These are phyloP conservation scores for Citrus glauca DNA, from an alignment of 345 rosid genomes.

Conservation along the genomic window DNA sequence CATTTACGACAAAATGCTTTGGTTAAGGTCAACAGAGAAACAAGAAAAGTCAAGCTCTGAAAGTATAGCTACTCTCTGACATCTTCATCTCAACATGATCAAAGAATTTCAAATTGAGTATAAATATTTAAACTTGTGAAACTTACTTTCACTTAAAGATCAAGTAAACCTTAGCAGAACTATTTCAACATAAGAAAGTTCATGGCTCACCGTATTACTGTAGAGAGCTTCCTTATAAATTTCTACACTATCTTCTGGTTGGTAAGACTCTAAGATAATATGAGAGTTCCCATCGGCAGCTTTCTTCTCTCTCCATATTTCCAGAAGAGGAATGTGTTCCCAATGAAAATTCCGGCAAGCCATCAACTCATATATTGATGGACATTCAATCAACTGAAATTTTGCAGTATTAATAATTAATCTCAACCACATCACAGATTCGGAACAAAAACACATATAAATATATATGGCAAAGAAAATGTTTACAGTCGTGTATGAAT, in stretches of 20 bases:
- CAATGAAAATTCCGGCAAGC: slow-evolving; percentile 42
- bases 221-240: slow-evolving; percentile 67
- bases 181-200: slow-evolving; percentile 1
- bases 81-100: background rate
- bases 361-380: slow-evolving; percentile 60
- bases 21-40: background rate
- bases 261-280: slow-evolving; percentile 64
- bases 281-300: slow-evolving; percentile 35
- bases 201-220: slow-evolving; percentile 57
- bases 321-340: slow-evolving; percentile 45
- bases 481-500: no score
- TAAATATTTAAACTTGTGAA: background rate
- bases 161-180: background rate
- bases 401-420: background rate
- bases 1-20: background rate
- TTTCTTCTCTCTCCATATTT: slow-evolving; percentile 47
- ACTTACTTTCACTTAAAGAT: background rate
- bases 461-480: background rate
- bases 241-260: slow-evolving; percentile 48
- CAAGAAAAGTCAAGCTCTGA: background rate
- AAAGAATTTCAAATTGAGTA: background rate
- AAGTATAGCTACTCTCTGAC: background rate
- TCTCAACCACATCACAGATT: background rate
- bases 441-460: background rate
- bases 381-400: slow-evolving; percentile 63